phyloP scores from a whole-genome alignment of 306 rosid species.

The Phaseolus lunatus region DNA sequence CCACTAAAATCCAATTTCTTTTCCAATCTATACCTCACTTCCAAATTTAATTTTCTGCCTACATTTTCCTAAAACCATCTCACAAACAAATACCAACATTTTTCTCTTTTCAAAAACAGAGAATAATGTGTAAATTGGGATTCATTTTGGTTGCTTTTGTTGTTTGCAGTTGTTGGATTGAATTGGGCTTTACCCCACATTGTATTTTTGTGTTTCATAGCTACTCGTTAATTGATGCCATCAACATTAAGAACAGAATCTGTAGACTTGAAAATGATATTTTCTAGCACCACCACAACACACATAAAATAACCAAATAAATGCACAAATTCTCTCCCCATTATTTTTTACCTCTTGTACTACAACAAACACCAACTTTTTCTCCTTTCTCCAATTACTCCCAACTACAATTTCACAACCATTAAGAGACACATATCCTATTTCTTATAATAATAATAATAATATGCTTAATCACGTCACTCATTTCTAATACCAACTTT shows the following conservation, averaged over 20 bases:
- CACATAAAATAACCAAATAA: no score
- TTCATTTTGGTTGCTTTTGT: no score
- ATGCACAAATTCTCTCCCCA: background rate
- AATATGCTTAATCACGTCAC: no score
- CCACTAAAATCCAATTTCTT: constrained; percentile 9
- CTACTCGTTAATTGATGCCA: constrained; percentile 29
- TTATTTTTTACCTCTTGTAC: background rate
- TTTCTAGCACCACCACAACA: constrained; percentile 11
- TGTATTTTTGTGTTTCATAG: constrained; percentile 38
- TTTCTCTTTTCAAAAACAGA: no score
- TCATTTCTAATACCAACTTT: no score
- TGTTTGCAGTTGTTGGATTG: no score
- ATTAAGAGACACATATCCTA: background rate
- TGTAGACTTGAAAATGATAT: background rate
- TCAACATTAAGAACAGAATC: constrained; percentile 18
- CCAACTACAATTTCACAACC: background rate
- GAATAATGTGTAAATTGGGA: no score
- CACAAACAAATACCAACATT: no score
- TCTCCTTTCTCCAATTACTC: constrained; percentile 1
- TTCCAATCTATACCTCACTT: background rate
- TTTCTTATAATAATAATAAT: no score
- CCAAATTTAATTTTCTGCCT: constrained; percentile 10
- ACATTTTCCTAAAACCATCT: constrained; percentile 18
- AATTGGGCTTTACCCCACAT: no score
- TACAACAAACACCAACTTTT: background rate